Percentiles rank a stretch among this genome's conserved stretches.
Evolutionary conservation across 495 filamentous ascomycete genomes (phyloP).

Genomic region (Penicillium subrubescens): DNA sequence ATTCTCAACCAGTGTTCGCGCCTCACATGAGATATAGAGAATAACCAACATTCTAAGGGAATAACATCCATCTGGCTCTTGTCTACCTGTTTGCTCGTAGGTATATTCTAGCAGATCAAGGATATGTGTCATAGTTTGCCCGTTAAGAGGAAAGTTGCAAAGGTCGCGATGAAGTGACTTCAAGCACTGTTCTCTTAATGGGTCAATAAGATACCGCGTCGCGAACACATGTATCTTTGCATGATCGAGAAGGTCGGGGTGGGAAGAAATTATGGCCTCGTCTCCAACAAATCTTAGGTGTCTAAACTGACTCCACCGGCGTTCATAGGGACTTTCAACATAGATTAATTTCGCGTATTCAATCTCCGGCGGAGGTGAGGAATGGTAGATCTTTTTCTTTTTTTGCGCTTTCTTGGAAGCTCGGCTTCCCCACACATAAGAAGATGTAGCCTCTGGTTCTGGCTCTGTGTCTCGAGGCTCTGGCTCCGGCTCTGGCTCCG

Average conservation of each 20-base stretch:
- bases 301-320: slow-evolving; percentile 3
- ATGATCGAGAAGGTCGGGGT: slow-evolving; percentile 2
- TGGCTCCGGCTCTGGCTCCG: background rate
- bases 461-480: background rate
- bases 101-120: slow-evolving; percentile 7
- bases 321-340: slow-evolving; percentile 4
- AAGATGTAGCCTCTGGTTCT: background rate
- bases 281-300: background rate
- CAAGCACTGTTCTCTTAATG: background rate
- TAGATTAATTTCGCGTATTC: slow-evolving; percentile 4
- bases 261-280: background rate
- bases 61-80: background rate
- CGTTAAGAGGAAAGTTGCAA: slow-evolving; percentile 6
- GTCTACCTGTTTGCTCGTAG: slow-evolving; percentile 2
- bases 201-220: background rate
- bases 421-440: background rate
- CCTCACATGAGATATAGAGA: slow-evolving; percentile 1
- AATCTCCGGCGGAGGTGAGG: slow-evolving; percentile 1
- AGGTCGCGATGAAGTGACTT: slow-evolving; percentile 8
- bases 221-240: slow-evolving; percentile 1
- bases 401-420: background rate
- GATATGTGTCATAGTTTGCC: background rate
- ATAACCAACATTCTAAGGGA: slow-evolving; percentile 2
- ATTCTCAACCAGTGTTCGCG: background rate
- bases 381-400: slow-evolving; percentile 6